Evolutionary conservation across 2,329 filamentous ascomycete species (phyloP).

Genomic region (Tolypocladium cylindrosporum): DNA sequence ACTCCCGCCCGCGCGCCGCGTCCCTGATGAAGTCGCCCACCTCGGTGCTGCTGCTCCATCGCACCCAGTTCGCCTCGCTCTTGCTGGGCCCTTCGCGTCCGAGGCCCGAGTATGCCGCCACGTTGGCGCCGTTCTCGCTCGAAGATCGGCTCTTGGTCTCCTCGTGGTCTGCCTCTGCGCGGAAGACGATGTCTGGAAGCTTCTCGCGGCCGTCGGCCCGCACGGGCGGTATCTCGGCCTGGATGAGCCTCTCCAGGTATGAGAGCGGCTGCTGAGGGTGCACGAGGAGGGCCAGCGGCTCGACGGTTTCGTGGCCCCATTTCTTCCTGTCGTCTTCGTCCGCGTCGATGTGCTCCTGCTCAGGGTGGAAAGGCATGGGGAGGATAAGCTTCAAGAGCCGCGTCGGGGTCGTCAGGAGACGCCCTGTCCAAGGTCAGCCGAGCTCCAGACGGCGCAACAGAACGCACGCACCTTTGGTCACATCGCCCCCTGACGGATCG

Average conservation of each 20-base stretch:
- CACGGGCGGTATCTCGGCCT: slow-evolving; percentile 71
- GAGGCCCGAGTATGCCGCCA: slow-evolving; percentile 62
- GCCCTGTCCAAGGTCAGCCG: slow-evolving; percentile 35
- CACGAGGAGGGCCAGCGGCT: slow-evolving; percentile 74
- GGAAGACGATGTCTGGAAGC: slow-evolving; percentile 66
- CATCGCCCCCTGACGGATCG: slow-evolving; percentile 12
- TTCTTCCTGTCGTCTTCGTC: slow-evolving; percentile 23
- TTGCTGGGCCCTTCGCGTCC: slow-evolving; percentile 47
- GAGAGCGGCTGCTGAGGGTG: slow-evolving; percentile 88
- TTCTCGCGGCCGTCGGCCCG: slow-evolving; percentile 55
- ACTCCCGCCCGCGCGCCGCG: slow-evolving; percentile 74
- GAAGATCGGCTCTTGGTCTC: slow-evolving; percentile 20
- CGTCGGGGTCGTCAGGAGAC: slow-evolving; percentile 71
- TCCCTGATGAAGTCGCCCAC: slow-evolving; percentile 92
- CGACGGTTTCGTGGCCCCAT: slow-evolving; percentile 37
- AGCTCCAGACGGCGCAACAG: not conserved
- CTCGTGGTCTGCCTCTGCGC: slow-evolving; percentile 63
- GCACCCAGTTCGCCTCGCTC: slow-evolving; percentile 53
- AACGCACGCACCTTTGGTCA: slow-evolving; percentile 19
- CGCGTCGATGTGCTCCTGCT: slow-evolving; percentile 29
- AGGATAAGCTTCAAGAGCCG: slow-evolving; percentile 72
- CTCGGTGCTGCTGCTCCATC: slow-evolving; percentile 82
- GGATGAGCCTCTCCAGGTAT: slow-evolving; percentile 80
- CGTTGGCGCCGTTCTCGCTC: slow-evolving; percentile 26
- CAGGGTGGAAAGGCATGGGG: slow-evolving; percentile 45